Evolutionary conservation across 306 rosid species (phyloP), one percentile per base, ranked within the genome.

Genomic region (Citrullus colocynthis): DNA sequence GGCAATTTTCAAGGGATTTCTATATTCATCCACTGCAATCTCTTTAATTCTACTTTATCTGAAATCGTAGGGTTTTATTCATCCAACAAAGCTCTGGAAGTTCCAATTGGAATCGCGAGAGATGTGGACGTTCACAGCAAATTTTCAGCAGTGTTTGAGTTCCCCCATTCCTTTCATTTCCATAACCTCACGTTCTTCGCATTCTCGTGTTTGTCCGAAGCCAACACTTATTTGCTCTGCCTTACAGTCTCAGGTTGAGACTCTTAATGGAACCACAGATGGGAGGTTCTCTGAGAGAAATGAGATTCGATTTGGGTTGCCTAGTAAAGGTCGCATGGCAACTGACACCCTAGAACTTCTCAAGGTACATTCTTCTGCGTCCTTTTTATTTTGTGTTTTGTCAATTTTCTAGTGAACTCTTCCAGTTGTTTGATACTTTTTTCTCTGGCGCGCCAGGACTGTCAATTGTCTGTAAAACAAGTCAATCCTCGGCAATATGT

Each of bases 251-350:
- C 79, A 86, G 39, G 76, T 74, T 44, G 87, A 85, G 49, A 56
- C 83, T 41, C 83, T 86, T 21, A 92, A 86, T 16, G 96, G 90
- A 2, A 81, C 74, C 49, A 74, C 85, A 0, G 85, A 66, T 9
- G 52, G 58, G 37, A 49, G 16, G 74, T 0, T 62, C 44, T 41
- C 81, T 5, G 83, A 85, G 45, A 65, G 98, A 72, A 56, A 56
- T 9, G 88, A 82, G 90, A 89, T 90, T 81, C 97, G 98, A 52
- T 78, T 94, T 2, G 98, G 98, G 2, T 69, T 94, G 12, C 98
- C 98, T 4, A 90, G 96, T 82, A 94, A 94, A 84, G 98, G 97
- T 74, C 96, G 97, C 55, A 89, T 94, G 97, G 88, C 96, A 18
- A 16, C 89, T 14, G 96, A 91, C 62, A 90, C 98, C 10, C 91